Evolutionary conservation across 1,284 basidiomycete species (phyloP).

Genomic region (Trametes sp.): DNA sequence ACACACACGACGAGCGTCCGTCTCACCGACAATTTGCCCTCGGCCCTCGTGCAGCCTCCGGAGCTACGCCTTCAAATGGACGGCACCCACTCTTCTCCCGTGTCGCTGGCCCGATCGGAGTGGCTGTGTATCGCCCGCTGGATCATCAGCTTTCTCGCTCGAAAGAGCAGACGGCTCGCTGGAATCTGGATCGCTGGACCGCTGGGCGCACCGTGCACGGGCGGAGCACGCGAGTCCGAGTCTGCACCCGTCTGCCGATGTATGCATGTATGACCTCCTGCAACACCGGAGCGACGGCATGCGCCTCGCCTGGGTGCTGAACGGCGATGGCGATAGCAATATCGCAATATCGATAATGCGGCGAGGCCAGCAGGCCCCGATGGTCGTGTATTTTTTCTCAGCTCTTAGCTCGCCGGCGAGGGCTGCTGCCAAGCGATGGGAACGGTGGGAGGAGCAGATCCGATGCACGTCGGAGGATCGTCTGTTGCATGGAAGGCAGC

Average conservation of each 20-base stretch:
- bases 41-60: too few relatives aligned
- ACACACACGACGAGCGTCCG: too few relatives aligned
- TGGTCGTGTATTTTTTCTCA: too few relatives aligned
- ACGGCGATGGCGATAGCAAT: neutral
- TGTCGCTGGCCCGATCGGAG: slow-evolving; percentile 14
- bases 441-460: neutral
- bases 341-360: too few relatives aligned
- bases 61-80: too few relatives aligned
- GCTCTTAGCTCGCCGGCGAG: neutral
- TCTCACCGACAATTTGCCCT: too few relatives aligned
- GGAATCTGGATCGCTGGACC: too few relatives aligned
- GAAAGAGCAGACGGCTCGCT: too few relatives aligned
- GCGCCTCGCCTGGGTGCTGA: too few relatives aligned
- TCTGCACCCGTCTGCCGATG: neutral
- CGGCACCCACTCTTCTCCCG: neutral
- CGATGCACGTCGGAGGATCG: slow-evolving; percentile 5
- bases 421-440: neutral
- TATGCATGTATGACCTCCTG: neutral
- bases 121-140: slow-evolving; percentile 10
- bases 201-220: too few relatives aligned
- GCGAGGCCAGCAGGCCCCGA: too few relatives aligned
- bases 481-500: too few relatives aligned
- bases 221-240: neutral
- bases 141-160: neutral
- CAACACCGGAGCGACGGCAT: neutral